phyloP scores from a whole-genome alignment of 768 basidiomycete species.

The Pleurotus tuoliensis region DNA sequence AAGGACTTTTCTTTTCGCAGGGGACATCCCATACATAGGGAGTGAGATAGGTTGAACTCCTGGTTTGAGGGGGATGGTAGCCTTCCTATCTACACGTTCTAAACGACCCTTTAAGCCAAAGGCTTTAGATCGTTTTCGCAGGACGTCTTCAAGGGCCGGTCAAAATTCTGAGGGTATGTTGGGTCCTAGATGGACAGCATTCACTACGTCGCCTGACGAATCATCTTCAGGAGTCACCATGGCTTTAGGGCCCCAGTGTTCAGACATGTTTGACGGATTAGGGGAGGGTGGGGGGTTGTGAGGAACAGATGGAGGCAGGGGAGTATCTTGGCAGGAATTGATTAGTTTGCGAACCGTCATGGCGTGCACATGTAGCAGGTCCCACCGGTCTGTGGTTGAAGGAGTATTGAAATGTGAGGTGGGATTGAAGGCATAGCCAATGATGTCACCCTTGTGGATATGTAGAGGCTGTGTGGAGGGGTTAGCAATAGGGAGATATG shows the following conservation, averaged over 20 bases:
- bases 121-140: constrained; percentile 14
- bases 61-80: constrained; percentile 20
- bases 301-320: too few species aligned
- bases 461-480: too few species aligned
- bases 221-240: constrained; percentile 16
- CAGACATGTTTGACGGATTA: not conserved
- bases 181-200: constrained; percentile 12
- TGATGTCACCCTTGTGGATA: too few species aligned
- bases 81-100: constrained; percentile 20
- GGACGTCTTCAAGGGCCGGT: constrained; percentile 13
- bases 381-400: too few species aligned
- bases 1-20: constrained; percentile 24
- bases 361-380: too few species aligned
- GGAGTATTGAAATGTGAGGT: too few species aligned
- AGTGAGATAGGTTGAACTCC: constrained; percentile 23
- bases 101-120: constrained; percentile 28
- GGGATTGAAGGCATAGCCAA: too few species aligned
- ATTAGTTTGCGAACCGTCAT: too few species aligned
- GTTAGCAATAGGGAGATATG: too few species aligned
- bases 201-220: not conserved
- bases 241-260: constrained; percentile 18
- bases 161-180: constrained; percentile 11
- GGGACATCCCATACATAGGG: constrained; percentile 21
- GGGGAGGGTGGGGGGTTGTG: too few species aligned
- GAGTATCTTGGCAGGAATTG: too few species aligned